Evolutionary conservation across 2,329 filamentous ascomycete genomes (phyloP), one percentile per base, ranked within the genome.

Genomic region (Exserohilum turcica): DNA sequence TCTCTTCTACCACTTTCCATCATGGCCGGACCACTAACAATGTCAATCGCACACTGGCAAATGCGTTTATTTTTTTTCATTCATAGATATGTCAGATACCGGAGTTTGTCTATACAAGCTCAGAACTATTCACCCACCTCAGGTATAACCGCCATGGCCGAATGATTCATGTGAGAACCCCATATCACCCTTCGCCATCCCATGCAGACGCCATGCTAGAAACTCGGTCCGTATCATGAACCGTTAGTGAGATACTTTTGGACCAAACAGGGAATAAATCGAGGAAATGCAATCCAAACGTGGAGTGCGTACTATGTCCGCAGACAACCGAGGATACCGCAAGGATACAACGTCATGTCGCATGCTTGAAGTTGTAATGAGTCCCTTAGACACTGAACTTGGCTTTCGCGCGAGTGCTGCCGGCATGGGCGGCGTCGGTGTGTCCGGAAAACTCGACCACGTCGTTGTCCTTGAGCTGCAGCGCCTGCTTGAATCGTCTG

Each of bases 391-490:
- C 92, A 44, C 84, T 82, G 77, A 91, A 91, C 83, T 97, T 99
- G 68, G 94, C 90, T 84, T 95, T 97, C 52, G 94, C 94, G 68
- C 95, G 87, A 55, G 91, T 96, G 79, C 92, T 97, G 64, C 94
- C 94, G 56, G 89, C 87, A 75, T 96, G 90, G 32, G 94, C 93
- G 66, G 90, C 90, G 66, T 99, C 95, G 15, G 91, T 96, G 79
- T 99, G 94, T 56, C 94, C 94, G 16, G 91, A 96, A 79, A 97
- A 99, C 79, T 99, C 95, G 54, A 99, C 86, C 57, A 80, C 76
- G 74, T 97, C 94, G 56, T 79, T 82, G 50, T 86, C 78, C 55
- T 89, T 88, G 56, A 99, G 81, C 74, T 90, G 87, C 50, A 99
- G 82, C 21, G 95, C 87, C 65, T 92, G 89, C 86, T 99, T 99